Evolutionary conservation across 2,329 filamentous ascomycete genomes (phyloP), one percentile per base, ranked within the genome.

Genomic region (Leptographium radiaticola): DNA sequence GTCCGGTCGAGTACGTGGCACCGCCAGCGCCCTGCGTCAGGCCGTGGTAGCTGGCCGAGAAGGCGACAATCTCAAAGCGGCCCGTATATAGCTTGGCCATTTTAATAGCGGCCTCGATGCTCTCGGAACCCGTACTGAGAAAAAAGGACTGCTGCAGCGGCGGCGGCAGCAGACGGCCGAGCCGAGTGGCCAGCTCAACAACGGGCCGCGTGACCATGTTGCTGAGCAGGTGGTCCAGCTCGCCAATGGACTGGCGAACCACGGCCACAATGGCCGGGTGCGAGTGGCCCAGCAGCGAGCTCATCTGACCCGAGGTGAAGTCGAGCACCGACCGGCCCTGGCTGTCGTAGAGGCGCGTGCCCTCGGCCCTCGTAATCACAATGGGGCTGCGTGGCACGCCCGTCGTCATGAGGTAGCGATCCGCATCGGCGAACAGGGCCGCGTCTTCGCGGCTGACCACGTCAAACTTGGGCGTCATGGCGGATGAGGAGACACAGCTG

Each of bases 71-170:
- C 62, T 84, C 81, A 58, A 79, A 84, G 43, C 78, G 81, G 2
- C 79, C 79, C 0, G 80, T 84, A 59, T 76, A 78, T 34, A 71
- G 66, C 62, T 84, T 84, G 4, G 81, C 81, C 60, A 85, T 72
- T 53, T 79, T 77, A 34, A 57, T 54, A 40, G 56, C 53, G 2
- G 56, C 53, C 40, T 57, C 56, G 16, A 34, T 53, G 13, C 47
- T 52, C 49, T 57, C 56, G 31, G 51, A 53, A 39, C 56, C 56
- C 3, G 56, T 57, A 18, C n/a, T 77, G 5, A 81, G 66, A 57
- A 81, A 80, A 60, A 80, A 74, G 0, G 76, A 72, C 57, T 77
- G 76, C 40, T 75, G 70, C 0, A 82, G 66, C 0, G 68, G 68
- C 0, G 62, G 59, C 0, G 77, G 77, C 2, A 79, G 68, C 0